phyloP scores from a whole-genome alignment of 2,329 filamentous ascomycete genomes.

The Xylaria sp. region DNA sequence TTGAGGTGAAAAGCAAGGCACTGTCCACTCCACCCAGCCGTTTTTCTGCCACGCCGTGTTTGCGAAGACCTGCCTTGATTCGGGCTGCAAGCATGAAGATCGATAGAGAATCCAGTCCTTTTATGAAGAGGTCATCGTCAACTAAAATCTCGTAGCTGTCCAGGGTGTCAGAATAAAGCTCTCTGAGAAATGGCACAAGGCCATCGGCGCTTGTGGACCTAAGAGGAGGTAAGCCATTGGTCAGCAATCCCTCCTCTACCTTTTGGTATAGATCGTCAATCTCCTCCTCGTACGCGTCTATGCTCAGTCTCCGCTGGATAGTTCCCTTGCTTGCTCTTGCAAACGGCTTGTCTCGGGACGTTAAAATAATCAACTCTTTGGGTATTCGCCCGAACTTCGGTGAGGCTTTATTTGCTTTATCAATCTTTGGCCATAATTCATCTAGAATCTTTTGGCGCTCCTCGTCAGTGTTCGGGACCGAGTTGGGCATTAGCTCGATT shows the following conservation, averaged over 20 bases:
- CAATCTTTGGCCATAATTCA: conserved; percentile 34
- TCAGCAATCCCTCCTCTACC: conserved; percentile 31
- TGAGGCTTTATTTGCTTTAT: conserved; percentile 31
- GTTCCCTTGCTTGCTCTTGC: conserved; percentile 36
- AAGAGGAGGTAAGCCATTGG: conserved; percentile 26
- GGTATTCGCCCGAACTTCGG: conserved; percentile 37
- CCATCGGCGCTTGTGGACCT: conserved; percentile 21
- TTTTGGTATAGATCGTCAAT: conserved; percentile 35
- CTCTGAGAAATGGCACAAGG: conserved; percentile 29
- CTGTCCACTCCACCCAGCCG: conserved; percentile 14
- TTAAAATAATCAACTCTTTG: conserved; percentile 33
- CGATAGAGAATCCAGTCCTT: conserved; percentile 34
- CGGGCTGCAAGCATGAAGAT: conserved; percentile 33
- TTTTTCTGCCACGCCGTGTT: conserved; percentile 24
- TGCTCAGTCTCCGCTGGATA: conserved; percentile 33
- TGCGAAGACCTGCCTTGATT: conserved; percentile 34
- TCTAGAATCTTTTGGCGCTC: conserved; percentile 23
- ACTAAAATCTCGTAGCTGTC: conserved; percentile 22
- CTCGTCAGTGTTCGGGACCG: conserved; percentile 15
- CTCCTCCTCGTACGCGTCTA: conserved; percentile 34
- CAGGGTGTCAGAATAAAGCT: conserved; percentile 32
- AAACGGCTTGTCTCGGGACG: conserved; percentile 31
- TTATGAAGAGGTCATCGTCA: conserved; percentile 34
- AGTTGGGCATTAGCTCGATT: conserved; percentile 31
- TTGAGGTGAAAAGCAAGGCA: conserved; percentile 18